Evolutionary conservation across 140 eudicot genomes (phyloP), one percentile per base, ranked within the genome.

Genomic region (Erigeron philadelphicus): DNA sequence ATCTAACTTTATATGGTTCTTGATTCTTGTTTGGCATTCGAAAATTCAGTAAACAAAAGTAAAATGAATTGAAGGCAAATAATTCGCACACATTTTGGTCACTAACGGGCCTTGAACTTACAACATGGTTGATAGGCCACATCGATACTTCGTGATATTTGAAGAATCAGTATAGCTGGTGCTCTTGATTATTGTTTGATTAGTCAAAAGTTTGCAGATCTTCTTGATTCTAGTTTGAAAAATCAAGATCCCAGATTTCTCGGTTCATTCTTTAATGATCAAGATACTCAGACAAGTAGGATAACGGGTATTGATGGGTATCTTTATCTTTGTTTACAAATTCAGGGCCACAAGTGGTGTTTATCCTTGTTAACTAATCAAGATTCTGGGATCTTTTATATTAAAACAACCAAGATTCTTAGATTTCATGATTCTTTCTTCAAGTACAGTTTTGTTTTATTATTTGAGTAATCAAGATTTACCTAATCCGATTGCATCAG

Each of bases 401-500:
- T 7, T 11, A 7, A 12, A 56, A 17, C 4, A 56, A 56, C 19
- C 35, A 61, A 19, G 38, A 35, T 19, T 31, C 18, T 61, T n/a
- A 38, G 17, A 35, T 61, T 61, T 61, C 40, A 42, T 42, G 15
- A 63, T 43, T 64, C 21, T 48, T 25, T 66, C 21, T 8, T 48
- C 15, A 7, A 66, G 21, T 25, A 46, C 4, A 19, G 49, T 48
- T 43, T 58, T 41, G 11, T 41, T 38, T 18, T 35, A 66, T 66
- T 46, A 12, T 48, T 68, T 11, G 18, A 17, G 42, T 55, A 16
- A 53, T 17, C 55, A 70, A 61, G 21, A n/a, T 74, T 21, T 80
- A 85, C 90, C 90, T 85, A 85, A 70, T 3, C 90, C 87, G 64
- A 74, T 83, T 43, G 90, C 90, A 72, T 85, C 90, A 0, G 83